These are phyloP conservation scores for Coemansia sp. DNA, from an alignment of 192 early-diverging fungal genomes.

Conservation along the genomic window DNA sequence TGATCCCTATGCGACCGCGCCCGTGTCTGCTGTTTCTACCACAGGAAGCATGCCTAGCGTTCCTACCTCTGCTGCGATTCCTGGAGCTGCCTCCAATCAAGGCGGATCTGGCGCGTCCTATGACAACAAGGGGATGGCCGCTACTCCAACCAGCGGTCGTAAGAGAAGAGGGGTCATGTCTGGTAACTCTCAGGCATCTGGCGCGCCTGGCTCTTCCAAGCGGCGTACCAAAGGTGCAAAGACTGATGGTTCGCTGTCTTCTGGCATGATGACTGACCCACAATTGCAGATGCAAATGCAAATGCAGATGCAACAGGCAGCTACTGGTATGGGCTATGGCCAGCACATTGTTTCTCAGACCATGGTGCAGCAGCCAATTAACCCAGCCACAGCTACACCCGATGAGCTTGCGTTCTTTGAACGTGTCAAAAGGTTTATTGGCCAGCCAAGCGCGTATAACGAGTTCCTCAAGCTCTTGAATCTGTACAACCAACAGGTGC, in stretches of 20 bases:
- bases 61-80: neutral
- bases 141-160: conserved; percentile 28
- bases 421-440: conserved; percentile 81
- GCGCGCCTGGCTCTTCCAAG: conserved; percentile 29
- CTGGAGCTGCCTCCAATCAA: conserved; percentile 15
- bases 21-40: conserved; percentile 7
- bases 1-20: conserved; percentile 26
- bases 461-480: conserved; percentile 97
- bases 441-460: conserved; percentile 85
- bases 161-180: conserved; percentile 42
- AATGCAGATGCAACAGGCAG: conserved; percentile 6
- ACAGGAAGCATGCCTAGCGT: neutral
- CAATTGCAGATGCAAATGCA: neutral
- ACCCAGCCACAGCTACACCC: conserved; percentile 51
- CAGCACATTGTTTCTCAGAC: conserved; percentile 2
- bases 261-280: no score
- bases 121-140: conserved; percentile 14
- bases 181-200: conserved; percentile 26
- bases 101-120: conserved; percentile 15
- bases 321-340: conserved; percentile 14
- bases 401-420: conserved; percentile 97
- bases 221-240: conserved; percentile 43
- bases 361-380: conserved; percentile 22
- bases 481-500: conserved; percentile 90
- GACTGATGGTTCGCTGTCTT: conserved; percentile 9